A percentile compares a stretch with the other conserved stretches of the same genome.
phyloP scores from a whole-genome alignment of 2,329 filamentous ascomycete species.

The Paraphaeosphaeria sporulosa region DNA sequence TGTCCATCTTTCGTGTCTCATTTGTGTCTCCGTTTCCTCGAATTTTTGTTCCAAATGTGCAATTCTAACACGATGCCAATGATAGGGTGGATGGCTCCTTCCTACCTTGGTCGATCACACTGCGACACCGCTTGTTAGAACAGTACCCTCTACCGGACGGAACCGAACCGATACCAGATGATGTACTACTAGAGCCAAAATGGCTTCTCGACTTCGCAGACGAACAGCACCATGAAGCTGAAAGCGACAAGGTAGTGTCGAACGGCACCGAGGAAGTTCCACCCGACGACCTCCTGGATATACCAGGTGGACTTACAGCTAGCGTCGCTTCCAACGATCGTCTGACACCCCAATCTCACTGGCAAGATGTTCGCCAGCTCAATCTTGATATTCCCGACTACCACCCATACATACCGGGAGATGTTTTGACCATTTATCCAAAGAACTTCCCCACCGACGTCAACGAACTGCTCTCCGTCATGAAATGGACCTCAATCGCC shows the following conservation, averaged over 20 bases:
- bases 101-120: conserved; percentile 74
- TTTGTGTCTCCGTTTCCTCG: too few species aligned
- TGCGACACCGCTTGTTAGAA: conserved; percentile 72
- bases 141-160: conserved; percentile 74
- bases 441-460: conserved; percentile 87
- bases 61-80: conserved; percentile 11
- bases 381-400: conserved; percentile 60
- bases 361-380: conserved; percentile 93
- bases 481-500: conserved; percentile 78
- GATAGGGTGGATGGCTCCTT: conserved; percentile 81
- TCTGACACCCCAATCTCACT: conserved; percentile 78
- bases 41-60: not conserved
- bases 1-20: not conserved
- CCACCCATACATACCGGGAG: conserved; percentile 71
- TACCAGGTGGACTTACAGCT: conserved; percentile 65
- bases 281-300: conserved; percentile 60
- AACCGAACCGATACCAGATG: conserved; percentile 73
- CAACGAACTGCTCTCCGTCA: conserved; percentile 76
- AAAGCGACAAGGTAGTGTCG: too few species aligned
- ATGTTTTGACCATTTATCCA: conserved; percentile 82
- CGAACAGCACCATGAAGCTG: not conserved
- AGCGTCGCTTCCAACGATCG: conserved; percentile 71
- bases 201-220: conserved; percentile 63
- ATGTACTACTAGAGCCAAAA: conserved; percentile 78
- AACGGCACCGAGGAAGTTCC: conserved; percentile 32